Evolutionary conservation across 140 eudicot species (phyloP).

Genomic region (Oenanthe javanica): DNA sequence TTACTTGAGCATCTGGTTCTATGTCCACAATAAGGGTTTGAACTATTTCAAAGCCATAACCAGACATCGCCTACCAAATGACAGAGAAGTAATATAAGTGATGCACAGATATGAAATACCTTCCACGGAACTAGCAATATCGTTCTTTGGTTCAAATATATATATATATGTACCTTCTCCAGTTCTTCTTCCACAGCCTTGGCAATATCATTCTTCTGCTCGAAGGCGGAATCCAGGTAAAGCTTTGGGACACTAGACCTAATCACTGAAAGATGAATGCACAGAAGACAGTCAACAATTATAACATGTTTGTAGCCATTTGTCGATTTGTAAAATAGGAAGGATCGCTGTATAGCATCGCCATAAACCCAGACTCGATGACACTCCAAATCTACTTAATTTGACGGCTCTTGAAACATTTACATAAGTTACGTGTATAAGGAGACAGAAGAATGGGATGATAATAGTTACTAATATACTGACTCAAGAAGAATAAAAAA

Average conservation of each 20-base stretch:
- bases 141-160: neutral
- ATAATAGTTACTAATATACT: neutral
- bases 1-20: constrained; percentile 58
- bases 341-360: neutral
- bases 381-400: neutral
- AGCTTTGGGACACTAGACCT: constrained; percentile 56
- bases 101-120: neutral
- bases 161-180: constrained; percentile 32
- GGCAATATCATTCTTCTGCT: constrained; percentile 60
- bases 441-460: neutral
- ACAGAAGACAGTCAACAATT: neutral
- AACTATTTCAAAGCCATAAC: constrained; percentile 55
- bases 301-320: neutral
- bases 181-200: constrained; percentile 64
- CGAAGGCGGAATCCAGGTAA: constrained; percentile 41
- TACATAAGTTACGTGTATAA: neutral
- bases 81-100: neutral
- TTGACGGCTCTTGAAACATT: neutral
- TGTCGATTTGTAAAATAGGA: neutral
- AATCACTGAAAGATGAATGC: constrained; percentile 28
- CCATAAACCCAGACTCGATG: neutral
- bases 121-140: neutral
- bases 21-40: constrained; percentile 61
- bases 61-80: constrained; percentile 53
- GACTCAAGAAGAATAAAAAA: neutral